Base-by-base conservation (phyloP, 2,329 filamentous ascomycete species). In the Aspergillus amoenus region DNA sequence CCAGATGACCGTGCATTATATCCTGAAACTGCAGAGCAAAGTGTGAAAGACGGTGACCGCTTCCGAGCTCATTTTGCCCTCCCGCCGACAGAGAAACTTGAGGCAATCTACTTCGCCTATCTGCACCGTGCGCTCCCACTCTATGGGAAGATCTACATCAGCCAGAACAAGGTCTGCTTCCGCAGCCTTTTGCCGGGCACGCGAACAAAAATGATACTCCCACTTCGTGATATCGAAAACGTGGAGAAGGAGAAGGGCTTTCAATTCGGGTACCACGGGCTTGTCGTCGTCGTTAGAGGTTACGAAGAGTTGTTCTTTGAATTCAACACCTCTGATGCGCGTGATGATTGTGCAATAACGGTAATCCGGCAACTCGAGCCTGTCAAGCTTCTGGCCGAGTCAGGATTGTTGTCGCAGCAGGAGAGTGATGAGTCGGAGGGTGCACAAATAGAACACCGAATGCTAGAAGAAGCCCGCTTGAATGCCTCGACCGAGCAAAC, bases 221-320 rank as follows among this genome's bases (percentile, higher is more conserved):
- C 94, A 0, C 81, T 97, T 53, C 91, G 87, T 66, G 93, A 97
- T 67, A 88, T 97, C 49, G 91, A 97, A 72, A 97, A 92, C 61
- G 91, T 92, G 6, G 88, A 93, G 67, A 97, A 96, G 75, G 93
- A 97, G 73, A 96, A 94, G 68, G 93, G 94, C 0, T 97, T 97
- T 69, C 86, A 93, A 1, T 90, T 96, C 66, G 91, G 92, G 6
- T 97, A 96, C 66, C 89, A 91, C 18, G 94, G 93, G 5, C 82
- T 99, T 41, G 91, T 96, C 0, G 80, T 97, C n/a, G 89, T 96
- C 4, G 95, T 99, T 62, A 87, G 89, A 52, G 94, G 93, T 0
- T 91, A 97, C 60, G 94, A 97, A 71, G 94, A 97, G 73, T 78
- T 99, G 1, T 97, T 97, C 73, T 97, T 99, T 68, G 93, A 99